Base-by-base conservation (phyloP, 2,329 filamentous ascomycete species). In the Colletotrichum tropicale region DNA sequence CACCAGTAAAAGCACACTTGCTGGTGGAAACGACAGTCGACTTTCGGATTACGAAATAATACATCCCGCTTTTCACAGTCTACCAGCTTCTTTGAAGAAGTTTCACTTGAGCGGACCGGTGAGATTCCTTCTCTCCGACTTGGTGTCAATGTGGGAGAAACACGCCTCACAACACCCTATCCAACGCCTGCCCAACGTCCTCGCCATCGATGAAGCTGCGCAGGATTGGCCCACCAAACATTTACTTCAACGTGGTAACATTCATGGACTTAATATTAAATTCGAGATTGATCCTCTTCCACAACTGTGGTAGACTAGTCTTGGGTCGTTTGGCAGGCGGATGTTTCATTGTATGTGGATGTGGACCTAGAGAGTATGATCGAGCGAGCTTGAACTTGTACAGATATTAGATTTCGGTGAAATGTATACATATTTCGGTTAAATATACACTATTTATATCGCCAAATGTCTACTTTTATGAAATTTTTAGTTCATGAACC, bases 401-500 rank as follows among this genome's bases (percentile, higher is more conserved):
- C n/a, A 43, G 1, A 48, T 8, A 21, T 21, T 21, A 7, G 10
- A 52, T 21, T 52, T 7, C 4, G 6, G 4, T 8, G 10, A 21
- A 4, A 21, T 21, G 3, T 8, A 21, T 7, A 21, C 4, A 21
- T 52, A 52, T 13, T 13, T 52, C 4, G 12, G 43, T 52, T 52
- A 21, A 52, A 52, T 21, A 2, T 13, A 2, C 43, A 48, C 10
- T 6, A 21, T 3, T 48, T 0, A 21, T 1, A 18, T 48, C 13
- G 43, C 1, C 1, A 48, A 21, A 48, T 48, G 10, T 13, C 43
- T 18, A 8, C 2, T 10, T 7, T 8, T 3, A 12, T 48, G n/a
- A 48, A 21, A 8, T 0, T 0, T 8, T 1, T 13, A 13, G n/a
- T 1, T 52, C 6, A 13, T 8, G 43, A 52, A 21, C 3, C 18